Evolutionary conservation across 2,329 filamentous ascomycete genomes (phyloP), one percentile per base, ranked within the genome.

Genomic region (Niveomyces coronatus): DNA sequence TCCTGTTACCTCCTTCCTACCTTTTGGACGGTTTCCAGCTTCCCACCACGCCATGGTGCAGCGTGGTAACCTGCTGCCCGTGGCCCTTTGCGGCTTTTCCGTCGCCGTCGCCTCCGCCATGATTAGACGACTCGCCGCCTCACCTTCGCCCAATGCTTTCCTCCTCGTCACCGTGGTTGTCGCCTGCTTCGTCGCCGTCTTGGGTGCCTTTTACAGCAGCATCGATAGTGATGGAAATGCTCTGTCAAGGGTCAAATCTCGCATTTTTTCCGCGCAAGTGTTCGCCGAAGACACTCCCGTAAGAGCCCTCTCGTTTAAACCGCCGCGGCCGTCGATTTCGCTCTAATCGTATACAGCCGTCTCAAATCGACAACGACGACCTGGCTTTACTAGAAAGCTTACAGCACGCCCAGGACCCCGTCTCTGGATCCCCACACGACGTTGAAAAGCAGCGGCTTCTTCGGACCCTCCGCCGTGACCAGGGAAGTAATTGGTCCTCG

Each of bases 401-500:
- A 10, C 26, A 14, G 18, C 37, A 31, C 19, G 30, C 37, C 2
- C 37, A 34, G 14, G 23, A 39, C 11, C 23, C 24, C 11, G 4
- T 23, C 23, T 22, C 20, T n/a, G 39, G 39, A 11, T 32, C 39
- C 13, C 27, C 28, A 8, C 32, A 40, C 20, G 39, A 40, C 17
- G 28, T 23, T 3, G 33, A 36, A 19, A 32, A 36, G 28, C 16
- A 18, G 39, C 22, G 39, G 9, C 28, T 40, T 20, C n/a, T 40
- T 20, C 22, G 27, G 10, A 13, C 22, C 5, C 17, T 40, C 27
- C 19, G 15, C 22, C 39, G 39, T 15, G 39, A 40, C 22, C 20
- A 17, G n/a, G n/a, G n/a, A n/a, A n/a, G n/a, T 23, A 36, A 2
- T 11, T 61, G 58, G 55, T 55, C 55, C 19, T 39, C 45, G 2